Evolutionary conservation across 1,284 basidiomycete species (phyloP).

Genomic region (Chondrostereum purpureum): DNA sequence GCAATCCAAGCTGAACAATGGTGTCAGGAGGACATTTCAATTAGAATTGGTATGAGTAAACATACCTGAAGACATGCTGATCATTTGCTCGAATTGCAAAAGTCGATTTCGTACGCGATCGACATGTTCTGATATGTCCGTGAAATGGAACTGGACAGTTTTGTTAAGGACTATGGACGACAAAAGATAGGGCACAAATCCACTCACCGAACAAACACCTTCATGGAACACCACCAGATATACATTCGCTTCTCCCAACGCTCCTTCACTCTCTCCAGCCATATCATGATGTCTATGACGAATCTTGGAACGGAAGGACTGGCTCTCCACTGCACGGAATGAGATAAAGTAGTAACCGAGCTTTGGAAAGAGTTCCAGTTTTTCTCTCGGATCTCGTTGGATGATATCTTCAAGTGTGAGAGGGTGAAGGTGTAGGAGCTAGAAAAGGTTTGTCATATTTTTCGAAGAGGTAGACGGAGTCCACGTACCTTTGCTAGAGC

Average conservation of each 20-base stretch:
- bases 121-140: slow-evolving; percentile 84
- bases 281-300: slow-evolving; percentile 19
- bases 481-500: slow-evolving; percentile 73
- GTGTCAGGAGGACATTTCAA: slow-evolving; percentile 1
- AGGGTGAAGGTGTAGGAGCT: slow-evolving; percentile 88
- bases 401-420: slow-evolving; percentile 93
- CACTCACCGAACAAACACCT: slow-evolving; percentile 82
- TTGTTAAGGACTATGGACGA: no score
- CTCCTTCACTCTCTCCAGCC: slow-evolving; percentile 32
- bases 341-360: slow-evolving; percentile 94
- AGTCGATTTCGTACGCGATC: slow-evolving; percentile 74
- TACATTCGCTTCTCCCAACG: slow-evolving; percentile 75
- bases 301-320: slow-evolving; percentile 20
- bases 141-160: slow-evolving; percentile 77
- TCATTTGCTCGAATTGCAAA: slow-evolving; percentile 48
- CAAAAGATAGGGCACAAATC: no score
- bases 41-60: background rate
- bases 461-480: background rate
- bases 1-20: slow-evolving; percentile 80
- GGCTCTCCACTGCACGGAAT: slow-evolving; percentile 71
- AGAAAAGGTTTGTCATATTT: slow-evolving; percentile 6
- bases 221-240: slow-evolving; percentile 89
- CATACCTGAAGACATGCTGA: slow-evolving; percentile 66
- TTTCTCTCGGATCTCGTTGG: slow-evolving; percentile 92
- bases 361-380: slow-evolving; percentile 83